A percentile compares a stretch with the other conserved stretches of the same genome.
Conservation (phyloP, 352 stramenopile species). For the Vaucheria bursata region DNA sequence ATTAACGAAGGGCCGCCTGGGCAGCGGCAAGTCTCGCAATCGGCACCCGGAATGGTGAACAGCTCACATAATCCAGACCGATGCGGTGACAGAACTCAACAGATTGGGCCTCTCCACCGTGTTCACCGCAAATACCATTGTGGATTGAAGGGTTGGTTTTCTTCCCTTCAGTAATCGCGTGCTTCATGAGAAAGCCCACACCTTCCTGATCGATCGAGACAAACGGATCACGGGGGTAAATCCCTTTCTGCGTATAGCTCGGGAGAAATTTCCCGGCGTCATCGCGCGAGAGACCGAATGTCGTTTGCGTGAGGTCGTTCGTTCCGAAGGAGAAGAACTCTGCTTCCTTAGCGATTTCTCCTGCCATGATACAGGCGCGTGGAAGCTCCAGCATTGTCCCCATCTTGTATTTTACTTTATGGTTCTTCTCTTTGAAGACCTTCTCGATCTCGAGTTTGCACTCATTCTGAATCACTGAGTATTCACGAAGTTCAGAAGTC, state of each 20-base stretch:
- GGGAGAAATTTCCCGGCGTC: conserved; percentile 61
- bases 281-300: conserved; percentile 61
- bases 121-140: conserved; percentile 62
- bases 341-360: conserved; percentile 54
- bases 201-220: conserved; percentile 61
- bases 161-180: neutral
- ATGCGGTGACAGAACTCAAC: too few relatives aligned
- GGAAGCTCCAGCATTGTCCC: conserved; percentile 68
- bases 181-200: conserved; percentile 57
- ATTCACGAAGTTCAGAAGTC: conserved; percentile 27
- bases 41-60: too few relatives aligned
- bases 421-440: conserved; percentile 23
- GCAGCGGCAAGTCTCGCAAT: too few relatives aligned
- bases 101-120: conserved; percentile 61
- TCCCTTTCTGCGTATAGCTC: conserved; percentile 55
- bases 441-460: conserved; percentile 15
- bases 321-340: conserved; percentile 66
- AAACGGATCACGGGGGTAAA: conserved; percentile 56
- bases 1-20: too few relatives aligned
- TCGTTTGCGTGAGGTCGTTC: conserved; percentile 65
- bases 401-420: conserved; percentile 9
- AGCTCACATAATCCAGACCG: too few relatives aligned
- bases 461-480: conserved; percentile 20
- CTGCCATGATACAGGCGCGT: conserved; percentile 56
- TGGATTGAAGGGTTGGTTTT: conserved; percentile 10